These are phyloP conservation scores for Vicia villosa DNA, from an alignment of 306 rosid genomes.

Conservation along the genomic window DNA sequence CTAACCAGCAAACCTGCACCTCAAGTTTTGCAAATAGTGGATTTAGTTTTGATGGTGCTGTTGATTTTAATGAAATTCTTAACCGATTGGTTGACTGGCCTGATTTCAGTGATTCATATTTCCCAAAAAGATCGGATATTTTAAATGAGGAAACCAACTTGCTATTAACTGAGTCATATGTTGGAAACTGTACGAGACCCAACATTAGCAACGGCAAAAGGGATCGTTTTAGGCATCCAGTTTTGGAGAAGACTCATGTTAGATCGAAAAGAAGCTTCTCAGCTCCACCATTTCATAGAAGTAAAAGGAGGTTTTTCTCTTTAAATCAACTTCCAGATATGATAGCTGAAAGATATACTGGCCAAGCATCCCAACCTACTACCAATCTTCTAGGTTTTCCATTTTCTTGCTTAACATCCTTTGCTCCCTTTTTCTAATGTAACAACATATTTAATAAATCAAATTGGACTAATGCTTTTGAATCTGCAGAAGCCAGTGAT, in stretches of 20 bases:
- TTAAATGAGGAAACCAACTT: conserved; percentile 43
- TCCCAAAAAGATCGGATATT: conserved; percentile 41
- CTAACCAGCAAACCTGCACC: conserved; percentile 39
- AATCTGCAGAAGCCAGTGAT: conserved; percentile 49
- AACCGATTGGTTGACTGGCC: conserved; percentile 38
- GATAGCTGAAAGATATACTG: conserved; percentile 37
- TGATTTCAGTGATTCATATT: conserved; percentile 32
- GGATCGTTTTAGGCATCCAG: conserved; percentile 35
- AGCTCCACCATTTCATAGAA: conserved; percentile 78
- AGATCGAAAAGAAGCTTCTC: conserved; percentile 72
- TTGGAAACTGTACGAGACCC: conserved; percentile 39
- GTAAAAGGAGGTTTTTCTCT: conserved; percentile 60
- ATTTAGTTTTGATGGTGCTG: conserved; percentile 42
- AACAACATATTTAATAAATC: conserved; percentile 20
- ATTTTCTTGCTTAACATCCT: conserved; percentile 11
- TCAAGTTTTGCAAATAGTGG: conserved; percentile 44
- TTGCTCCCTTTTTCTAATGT: conserved; percentile 17
- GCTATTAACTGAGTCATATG: conserved; percentile 36
- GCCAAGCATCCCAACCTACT: conserved; percentile 39
- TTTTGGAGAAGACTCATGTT: conserved; percentile 38
- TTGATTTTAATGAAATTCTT: conserved; percentile 36
- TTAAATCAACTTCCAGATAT: conserved; percentile 48
- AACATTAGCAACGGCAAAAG: conserved; percentile 37
- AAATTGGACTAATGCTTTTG: conserved; percentile 9
- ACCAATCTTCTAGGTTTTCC: conserved; percentile 53